A percentile compares a stretch with the other conserved stretches of the same genome.
Evolutionary conservation across 2,329 filamentous ascomycete species (phyloP).

Genomic region (Bisporella sp.): DNA sequence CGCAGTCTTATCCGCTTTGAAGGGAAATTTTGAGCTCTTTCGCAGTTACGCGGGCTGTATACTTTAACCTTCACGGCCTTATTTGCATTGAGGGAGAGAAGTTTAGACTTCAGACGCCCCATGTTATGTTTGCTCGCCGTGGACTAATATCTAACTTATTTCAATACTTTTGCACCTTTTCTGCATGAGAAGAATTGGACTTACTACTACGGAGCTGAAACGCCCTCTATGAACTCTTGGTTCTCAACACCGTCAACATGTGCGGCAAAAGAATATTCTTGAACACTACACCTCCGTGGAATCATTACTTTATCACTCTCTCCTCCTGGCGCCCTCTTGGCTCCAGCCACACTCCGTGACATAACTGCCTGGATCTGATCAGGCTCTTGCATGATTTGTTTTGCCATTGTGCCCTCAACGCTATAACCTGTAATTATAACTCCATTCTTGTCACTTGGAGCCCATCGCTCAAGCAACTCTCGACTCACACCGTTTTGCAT

Average conservation of each 20-base stretch:
- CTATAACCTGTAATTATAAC: slow-evolving; percentile 98
- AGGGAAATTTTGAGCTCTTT: slow-evolving; percentile 85
- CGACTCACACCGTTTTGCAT: slow-evolving; percentile 92
- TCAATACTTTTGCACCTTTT: too few species aligned
- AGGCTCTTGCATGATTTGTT: slow-evolving; percentile 89
- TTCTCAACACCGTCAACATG: slow-evolving; percentile 97
- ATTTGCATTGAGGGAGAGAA: slow-evolving; percentile 82
- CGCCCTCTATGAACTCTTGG: slow-evolving; percentile 92
- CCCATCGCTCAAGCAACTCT: slow-evolving; percentile 91
- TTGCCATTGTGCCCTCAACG: slow-evolving; percentile 97
- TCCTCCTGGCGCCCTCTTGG: slow-evolving; percentile 47
- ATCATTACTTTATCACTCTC: slow-evolving; percentile 70
- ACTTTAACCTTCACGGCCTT: slow-evolving; percentile 79
- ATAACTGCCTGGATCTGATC: slow-evolving; percentile 94
- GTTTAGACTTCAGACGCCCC: slow-evolving; percentile 91
- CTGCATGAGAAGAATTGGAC: slow-evolving; percentile 30
- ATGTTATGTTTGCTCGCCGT: slow-evolving; percentile 95
- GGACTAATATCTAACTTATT: slow-evolving; percentile 71
- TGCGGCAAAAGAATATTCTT: slow-evolving; percentile 92
- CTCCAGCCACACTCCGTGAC: slow-evolving; percentile 60
- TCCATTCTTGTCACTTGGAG: slow-evolving; percentile 93
- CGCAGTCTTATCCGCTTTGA: slow-evolving; percentile 89
- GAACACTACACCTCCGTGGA: slow-evolving; percentile 82
- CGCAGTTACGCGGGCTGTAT: slow-evolving; percentile 88
- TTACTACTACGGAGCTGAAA: slow-evolving; percentile 83